Evolutionary conservation across 768 basidiomycete genomes (phyloP).

Genomic region (Boletus fagicola): DNA sequence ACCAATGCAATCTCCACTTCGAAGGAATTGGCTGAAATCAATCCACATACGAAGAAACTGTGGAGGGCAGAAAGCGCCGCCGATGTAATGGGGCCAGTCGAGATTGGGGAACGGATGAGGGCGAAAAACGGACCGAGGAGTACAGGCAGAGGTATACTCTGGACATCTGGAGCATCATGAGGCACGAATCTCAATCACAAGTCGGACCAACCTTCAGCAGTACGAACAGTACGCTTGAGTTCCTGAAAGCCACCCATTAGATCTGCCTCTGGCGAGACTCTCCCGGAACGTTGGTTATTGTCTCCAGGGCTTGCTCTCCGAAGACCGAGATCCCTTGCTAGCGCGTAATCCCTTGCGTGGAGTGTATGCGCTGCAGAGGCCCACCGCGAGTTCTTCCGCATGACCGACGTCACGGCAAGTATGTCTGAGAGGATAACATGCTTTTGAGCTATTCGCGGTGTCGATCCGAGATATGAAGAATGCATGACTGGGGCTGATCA

Average conservation of each 20-base stretch:
- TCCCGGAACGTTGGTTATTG: conserved; percentile 42
- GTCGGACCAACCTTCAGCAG: conserved; percentile 54
- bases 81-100: conserved; percentile 97
- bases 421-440: conserved; percentile 91
- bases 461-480: conserved; percentile 12
- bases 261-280: conserved; percentile 69
- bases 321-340: conserved; percentile 74
- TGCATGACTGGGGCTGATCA: conserved; percentile 15
- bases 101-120: conserved; percentile 89
- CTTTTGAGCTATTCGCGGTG: conserved; percentile 48
- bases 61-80: conserved; percentile 85
- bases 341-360: conserved; percentile 58
- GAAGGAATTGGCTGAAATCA: conserved; percentile 58
- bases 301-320: conserved; percentile 55
- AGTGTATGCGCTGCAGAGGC: conserved; percentile 68
- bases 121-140: conserved; percentile 89
- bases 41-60: conserved; percentile 77
- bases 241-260: conserved; percentile 90
- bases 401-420: conserved; percentile 83
- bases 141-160: conserved; percentile 52
- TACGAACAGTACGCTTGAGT: conserved; percentile 70
- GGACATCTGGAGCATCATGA: conserved; percentile 52
- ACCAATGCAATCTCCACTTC: conserved; percentile 66
- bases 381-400: conserved; percentile 99
- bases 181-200: conserved; percentile 9